Percentiles rank a stretch among this genome's conserved stretches.
phyloP scores from a whole-genome alignment of 495 filamentous ascomycete species.

The Chaetomium fimeti region DNA sequence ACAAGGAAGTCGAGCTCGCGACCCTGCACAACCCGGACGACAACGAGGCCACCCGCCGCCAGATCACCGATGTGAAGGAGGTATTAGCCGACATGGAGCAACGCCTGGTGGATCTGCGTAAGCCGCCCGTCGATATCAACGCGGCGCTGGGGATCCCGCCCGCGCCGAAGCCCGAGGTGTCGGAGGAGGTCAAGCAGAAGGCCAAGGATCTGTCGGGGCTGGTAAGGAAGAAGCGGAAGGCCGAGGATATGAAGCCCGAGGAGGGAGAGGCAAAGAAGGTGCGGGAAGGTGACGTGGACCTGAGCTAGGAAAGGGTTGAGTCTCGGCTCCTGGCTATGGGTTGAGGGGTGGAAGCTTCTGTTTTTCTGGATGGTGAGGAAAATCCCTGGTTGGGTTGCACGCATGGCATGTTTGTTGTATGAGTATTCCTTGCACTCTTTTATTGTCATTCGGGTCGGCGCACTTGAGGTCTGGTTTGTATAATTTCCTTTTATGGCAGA shows the following conservation, averaged over 20 bases:
- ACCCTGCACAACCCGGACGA: constrained; percentile 52
- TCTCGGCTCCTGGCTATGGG: background rate
- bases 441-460: background rate
- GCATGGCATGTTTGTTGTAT: constrained; percentile 12
- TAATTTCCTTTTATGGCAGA: background rate
- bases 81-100: constrained; percentile 81
- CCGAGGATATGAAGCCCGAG: constrained; percentile 28
- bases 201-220: constrained; percentile 85
- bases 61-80: constrained; percentile 80
- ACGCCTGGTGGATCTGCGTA: constrained; percentile 67
- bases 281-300: background rate
- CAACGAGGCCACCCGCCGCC: constrained; percentile 59
- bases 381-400: background rate
- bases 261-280: constrained; percentile 24
- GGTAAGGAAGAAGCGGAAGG: constrained; percentile 74
- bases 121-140: constrained; percentile 64
- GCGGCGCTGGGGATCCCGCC: constrained; percentile 47
- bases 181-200: constrained; percentile 71
- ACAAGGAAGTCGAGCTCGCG: constrained; percentile 65
- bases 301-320: background rate
- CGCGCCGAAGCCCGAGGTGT: constrained; percentile 58
- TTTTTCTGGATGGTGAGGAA: background rate
- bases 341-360: background rate
- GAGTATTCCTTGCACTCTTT: background rate
- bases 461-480: background rate